Base-by-base conservation (phyloP, 2,329 filamentous ascomycete species). In the Malbranchea cinnamomea region DNA sequence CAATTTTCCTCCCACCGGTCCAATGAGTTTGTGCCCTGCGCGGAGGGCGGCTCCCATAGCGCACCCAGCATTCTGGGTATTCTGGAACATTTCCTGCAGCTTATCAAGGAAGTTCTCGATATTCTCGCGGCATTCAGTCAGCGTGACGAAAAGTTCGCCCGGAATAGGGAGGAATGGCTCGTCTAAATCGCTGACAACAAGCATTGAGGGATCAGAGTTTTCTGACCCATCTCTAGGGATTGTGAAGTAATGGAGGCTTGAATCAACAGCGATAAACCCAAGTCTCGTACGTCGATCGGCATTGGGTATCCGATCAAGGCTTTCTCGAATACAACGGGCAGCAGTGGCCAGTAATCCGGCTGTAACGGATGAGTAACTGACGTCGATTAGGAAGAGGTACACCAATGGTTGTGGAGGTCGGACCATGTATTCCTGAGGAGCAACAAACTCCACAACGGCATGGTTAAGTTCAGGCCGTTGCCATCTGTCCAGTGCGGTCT, bases 361-460 rank as follows among this genome's bases (percentile, higher is more conserved):
- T 10, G 83, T 84, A 10, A 94, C 80, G 18, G 87, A 75, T 8
- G 82, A 74, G 46, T 84, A 91, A 64, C 83, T 93, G 39, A 94
- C 85, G 46, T 94, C 87, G 48, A 95, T 82, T 44, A 93, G 65
- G 68, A 95, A 95, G 9, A 94, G 69, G 52, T 95, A 95, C 22
- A 94, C 87, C 22, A 95, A 66, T 22, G 89, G 89, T 57, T 93
- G 87, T 25, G 89, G 89, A 33, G 89, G 85, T 37, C 89, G 79
- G 20, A 98, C 89, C 89, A 98, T 98, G 59, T 98, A 98, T 58
- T 98, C 89, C 56, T 98, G 89, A 2, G 89, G 89, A 8, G 89
- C 89, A 42, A 98, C 81, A 50, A 94, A 98, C 50, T 98, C 89
- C 37, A 93, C 85, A 20, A 95, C 84, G n/a, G 84, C 71, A 51